Evolutionary conservation across 106 monocot species (phyloP), one percentile per base, ranked within the genome.

Genomic region (Dioscorea alata): DNA sequence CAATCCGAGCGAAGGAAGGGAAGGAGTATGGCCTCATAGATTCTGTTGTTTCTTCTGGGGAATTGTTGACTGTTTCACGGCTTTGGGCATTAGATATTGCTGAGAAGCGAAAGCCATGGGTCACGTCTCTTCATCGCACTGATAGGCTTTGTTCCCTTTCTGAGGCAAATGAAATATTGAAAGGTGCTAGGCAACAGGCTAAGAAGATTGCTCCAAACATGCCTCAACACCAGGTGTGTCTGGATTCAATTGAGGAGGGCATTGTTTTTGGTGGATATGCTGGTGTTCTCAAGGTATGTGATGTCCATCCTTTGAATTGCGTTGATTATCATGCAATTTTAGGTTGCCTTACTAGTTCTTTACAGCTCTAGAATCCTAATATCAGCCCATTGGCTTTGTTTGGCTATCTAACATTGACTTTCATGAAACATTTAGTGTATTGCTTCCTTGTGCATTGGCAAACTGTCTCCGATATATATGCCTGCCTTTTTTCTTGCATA

Each of bases 31-130:
- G 97, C 56, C 81, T 97, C 63, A 79, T 97, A 73, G 97, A 97
- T 75, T 84, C 78, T 4, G 22, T 90, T 65, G 79, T 59, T 59
- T 81, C 86, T 28, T 73, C 82, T 57, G 78, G 79, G 22, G 87
- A 97, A 18, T 74, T 97, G 81, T 61, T 97, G 18, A 73, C 57
- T 48, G 76, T 83, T 22, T 76, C 97, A 75, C 86, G 86, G 49
- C 71, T 77, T 19, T 97, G 92, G 97, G 97, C 97, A 48, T 66
- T 97, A 57, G 92, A 92, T 32, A 90, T 97, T 51, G 92, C 85
- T 33, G 79, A 79, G 24, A 79, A 76, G 2, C 80, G 79, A 14
- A 97, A 92, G 65, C 97, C 97, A 58, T 90, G 97, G 97, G 69
- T 97, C 50, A 87, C 77, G 68, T 87, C 97, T 74, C 86, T 97